These are phyloP conservation scores for Puccinia coronata DNA, from an alignment of 1,284 basidiomycete species.

Conservation along the genomic window DNA sequence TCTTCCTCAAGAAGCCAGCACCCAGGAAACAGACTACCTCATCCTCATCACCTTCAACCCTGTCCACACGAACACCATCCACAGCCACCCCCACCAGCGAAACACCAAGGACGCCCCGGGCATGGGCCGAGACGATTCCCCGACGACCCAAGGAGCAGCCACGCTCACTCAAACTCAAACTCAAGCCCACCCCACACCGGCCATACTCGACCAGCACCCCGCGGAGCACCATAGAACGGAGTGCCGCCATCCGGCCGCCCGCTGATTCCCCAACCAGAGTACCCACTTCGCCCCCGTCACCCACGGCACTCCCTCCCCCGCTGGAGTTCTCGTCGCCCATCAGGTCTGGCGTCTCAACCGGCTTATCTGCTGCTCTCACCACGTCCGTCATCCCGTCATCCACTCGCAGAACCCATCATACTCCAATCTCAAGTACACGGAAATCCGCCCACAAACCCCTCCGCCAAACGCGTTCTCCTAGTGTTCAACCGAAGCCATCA, in stretches of 20 bases:
- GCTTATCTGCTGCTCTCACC: not conserved
- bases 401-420: not conserved
- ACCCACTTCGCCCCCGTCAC: not conserved
- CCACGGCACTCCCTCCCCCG: constrained; percentile 5
- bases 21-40: constrained; percentile 51
- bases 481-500: not conserved
- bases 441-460: not conserved
- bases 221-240: not conserved
- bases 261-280: not conserved
- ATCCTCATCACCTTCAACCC: constrained; percentile 44
- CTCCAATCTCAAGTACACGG: not conserved
- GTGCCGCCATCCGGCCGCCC: not conserved
- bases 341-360: not conserved
- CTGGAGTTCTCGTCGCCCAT: not conserved
- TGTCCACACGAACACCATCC: constrained; percentile 29
- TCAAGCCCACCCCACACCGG: not conserved
- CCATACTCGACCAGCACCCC: not conserved
- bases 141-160: constrained; percentile 13
- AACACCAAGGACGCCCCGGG: constrained; percentile 10
- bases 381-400: not conserved
- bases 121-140: constrained; percentile 8
- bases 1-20: not conserved
- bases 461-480: not conserved
- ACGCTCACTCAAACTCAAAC: not conserved
- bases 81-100: constrained; percentile 49